Evolutionary conservation across 306 rosid species (phyloP), one percentile per base, ranked within the genome.

Genomic region (Mimosa bimucronata): DNA sequence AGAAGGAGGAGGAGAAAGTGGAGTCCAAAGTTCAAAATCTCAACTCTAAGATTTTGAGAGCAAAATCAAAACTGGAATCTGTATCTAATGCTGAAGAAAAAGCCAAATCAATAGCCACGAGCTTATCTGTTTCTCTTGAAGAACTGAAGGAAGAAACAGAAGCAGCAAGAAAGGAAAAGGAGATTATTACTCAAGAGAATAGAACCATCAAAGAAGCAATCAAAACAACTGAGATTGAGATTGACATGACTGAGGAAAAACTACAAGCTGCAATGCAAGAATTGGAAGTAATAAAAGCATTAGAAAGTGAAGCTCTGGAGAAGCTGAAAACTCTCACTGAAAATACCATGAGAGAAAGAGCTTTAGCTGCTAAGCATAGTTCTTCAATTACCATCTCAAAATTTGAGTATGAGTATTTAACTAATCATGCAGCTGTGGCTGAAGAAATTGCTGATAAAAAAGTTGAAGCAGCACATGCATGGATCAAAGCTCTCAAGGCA

Each of bases 401-500:
- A 79, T 95, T 93, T 67, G 99, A 95, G 69, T 88, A 90, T 1
- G 91, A 93, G 71, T 95, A 93, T 76, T 85, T 93, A 62, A 89
- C 89, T 29, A 89, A 86, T 72, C 89, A 85, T 26, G 99, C 98
- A 3, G 87, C 89, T 9, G 87, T 71, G 25, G 98, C 98, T 1
- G 86, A 88, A 79, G 94, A 89, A 87, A 71, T 91, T 82, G 98
- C 97, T n/a, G 94, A 89, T 68, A 90, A 85, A 37, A 95, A 95
- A 84, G 96, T 93, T 44, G 96, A 90, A 41, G 98, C 97, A 46
- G 89, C 96, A 9, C 80, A 86, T 80, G 98, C 97, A 58, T 95
- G 97, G 99, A 84, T 87, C 75, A 94, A 89, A 85, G 99, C 97
- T 78, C 82, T 95, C 44, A 91, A 88, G 82, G 99, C 97, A 21